These are phyloP conservation scores for Botrytis tulipae DNA, from an alignment of 2,329 filamentous ascomycete genomes.

Conservation along the genomic window DNA sequence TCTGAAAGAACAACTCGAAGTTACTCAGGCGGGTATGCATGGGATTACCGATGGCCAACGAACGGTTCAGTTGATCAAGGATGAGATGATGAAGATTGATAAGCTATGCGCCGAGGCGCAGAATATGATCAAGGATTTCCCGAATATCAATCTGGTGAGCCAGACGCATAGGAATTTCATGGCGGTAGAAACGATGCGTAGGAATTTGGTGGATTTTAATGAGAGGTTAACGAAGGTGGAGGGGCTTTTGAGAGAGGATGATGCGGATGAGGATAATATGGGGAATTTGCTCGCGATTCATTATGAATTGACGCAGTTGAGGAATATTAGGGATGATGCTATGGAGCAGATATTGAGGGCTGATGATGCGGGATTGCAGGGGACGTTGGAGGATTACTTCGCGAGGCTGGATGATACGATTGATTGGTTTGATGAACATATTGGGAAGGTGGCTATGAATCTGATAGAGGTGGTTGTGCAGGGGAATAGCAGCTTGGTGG, in stretches of 20 bases:
- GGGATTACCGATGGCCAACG: constrained; percentile 87
- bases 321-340: constrained; percentile 93
- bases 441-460: constrained; percentile 84
- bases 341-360: constrained; percentile 90
- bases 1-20: constrained; percentile 87
- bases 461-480: constrained; percentile 82
- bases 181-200: constrained; percentile 89
- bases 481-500: constrained; percentile 85
- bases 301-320: constrained; percentile 85
- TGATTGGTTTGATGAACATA: constrained; percentile 93
- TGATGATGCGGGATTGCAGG: constrained; percentile 70
- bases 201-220: constrained; percentile 84
- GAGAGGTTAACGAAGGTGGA: constrained; percentile 74
- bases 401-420: constrained; percentile 80
- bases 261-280: constrained; percentile 83
- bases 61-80: constrained; percentile 88
- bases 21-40: constrained; percentile 89
- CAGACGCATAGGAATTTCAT: constrained; percentile 97
- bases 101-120: constrained; percentile 95
- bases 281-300: constrained; percentile 86
- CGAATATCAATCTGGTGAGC: constrained; percentile 85
- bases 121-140: constrained; percentile 96
- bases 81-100: constrained; percentile 98
- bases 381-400: constrained; percentile 88
- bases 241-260: constrained; percentile 76